phyloP scores from a whole-genome alignment of 495 filamentous ascomycete genomes.

The Neurospora intermedia region DNA sequence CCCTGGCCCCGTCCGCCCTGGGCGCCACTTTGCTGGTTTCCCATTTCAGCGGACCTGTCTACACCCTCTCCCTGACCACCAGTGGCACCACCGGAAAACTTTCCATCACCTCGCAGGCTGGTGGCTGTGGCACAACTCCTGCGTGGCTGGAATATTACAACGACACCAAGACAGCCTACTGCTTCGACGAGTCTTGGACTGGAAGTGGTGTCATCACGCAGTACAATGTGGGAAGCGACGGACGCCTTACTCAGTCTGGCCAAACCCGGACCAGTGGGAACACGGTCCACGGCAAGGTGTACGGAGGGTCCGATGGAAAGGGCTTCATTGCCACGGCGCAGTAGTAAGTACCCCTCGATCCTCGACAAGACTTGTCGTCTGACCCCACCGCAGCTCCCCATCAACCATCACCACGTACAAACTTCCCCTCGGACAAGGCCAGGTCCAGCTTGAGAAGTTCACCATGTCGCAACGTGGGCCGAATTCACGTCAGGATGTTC shows the following conservation, averaged over 20 bases:
- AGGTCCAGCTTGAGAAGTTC: slow-evolving; percentile 43
- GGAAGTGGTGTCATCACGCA: slow-evolving; percentile 30
- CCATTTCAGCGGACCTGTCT: slow-evolving; percentile 32
- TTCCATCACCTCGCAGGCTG: slow-evolving; percentile 18
- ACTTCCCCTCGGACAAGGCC: slow-evolving; percentile 17
- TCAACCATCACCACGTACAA: slow-evolving; percentile 33
- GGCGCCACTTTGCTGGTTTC: slow-evolving; percentile 31
- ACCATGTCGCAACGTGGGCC: slow-evolving; percentile 40
- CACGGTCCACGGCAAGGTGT: slow-evolving; percentile 31
- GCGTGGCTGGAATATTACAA: slow-evolving; percentile 46
- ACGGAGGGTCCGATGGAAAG: slow-evolving; percentile 26
- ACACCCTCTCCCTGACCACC: slow-evolving; percentile 23
- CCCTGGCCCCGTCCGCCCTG: slow-evolving; percentile 19
- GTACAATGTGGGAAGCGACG: slow-evolving; percentile 30
- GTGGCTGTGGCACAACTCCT: slow-evolving; percentile 32
- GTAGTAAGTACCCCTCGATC: slow-evolving; percentile 27
- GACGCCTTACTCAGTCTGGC: slow-evolving; percentile 27
- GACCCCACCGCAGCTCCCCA: slow-evolving; percentile 21
- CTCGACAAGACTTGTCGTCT: not conserved
- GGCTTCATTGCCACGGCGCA: slow-evolving; percentile 36
- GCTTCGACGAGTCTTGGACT: slow-evolving; percentile 44
- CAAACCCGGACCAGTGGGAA: slow-evolving; percentile 24
- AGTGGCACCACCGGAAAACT: slow-evolving; percentile 18
- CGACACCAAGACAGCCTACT: slow-evolving; percentile 41
- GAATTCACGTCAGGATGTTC: slow-evolving; percentile 49